Percentiles rank a stretch among this genome's conserved stretches.
Evolutionary conservation across 352 stramenopile species (phyloP).

Genomic region (Phytophthora pini): DNA sequence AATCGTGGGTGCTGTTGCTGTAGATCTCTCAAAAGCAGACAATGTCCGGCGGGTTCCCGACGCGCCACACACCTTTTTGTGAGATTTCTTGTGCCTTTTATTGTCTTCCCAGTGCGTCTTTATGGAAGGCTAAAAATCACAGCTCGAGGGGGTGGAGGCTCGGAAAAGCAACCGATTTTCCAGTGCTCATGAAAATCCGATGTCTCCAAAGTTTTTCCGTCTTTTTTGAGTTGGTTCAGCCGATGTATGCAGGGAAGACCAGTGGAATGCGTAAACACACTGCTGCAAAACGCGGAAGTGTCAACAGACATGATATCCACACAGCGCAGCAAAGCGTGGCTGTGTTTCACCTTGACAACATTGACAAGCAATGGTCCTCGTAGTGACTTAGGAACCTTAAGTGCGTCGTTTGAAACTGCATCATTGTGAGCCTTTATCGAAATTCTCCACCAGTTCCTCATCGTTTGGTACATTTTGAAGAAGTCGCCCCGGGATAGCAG

Average conservation of each 20-base stretch:
- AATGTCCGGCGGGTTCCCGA: too few relatives aligned
- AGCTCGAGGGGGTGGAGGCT: background rate
- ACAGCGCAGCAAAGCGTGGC: background rate
- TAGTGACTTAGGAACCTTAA: background rate
- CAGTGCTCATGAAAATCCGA: background rate
- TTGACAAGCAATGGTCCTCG: background rate
- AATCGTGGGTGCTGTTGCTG: too few relatives aligned
- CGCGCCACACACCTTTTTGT: too few relatives aligned
- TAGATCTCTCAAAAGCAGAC: too few relatives aligned
- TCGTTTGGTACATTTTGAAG: background rate
- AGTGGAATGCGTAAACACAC: slow-evolving; percentile 1
- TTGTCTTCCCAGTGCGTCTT: too few relatives aligned
- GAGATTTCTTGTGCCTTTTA: too few relatives aligned
- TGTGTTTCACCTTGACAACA: background rate
- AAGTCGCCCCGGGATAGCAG: background rate
- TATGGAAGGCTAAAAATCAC: too few relatives aligned
- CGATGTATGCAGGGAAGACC: background rate
- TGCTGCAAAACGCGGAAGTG: background rate
- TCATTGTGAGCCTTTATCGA: background rate
- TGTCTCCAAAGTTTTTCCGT: background rate
- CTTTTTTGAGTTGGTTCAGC: background rate
- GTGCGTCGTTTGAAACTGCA: background rate
- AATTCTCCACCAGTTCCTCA: background rate
- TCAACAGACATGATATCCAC: background rate
- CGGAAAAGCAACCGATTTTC: background rate